Percentiles rank a stretch among this genome's conserved stretches.
phyloP scores from a whole-genome alignment of 139 green algal genomes.

The Nannochloris sp. region DNA sequence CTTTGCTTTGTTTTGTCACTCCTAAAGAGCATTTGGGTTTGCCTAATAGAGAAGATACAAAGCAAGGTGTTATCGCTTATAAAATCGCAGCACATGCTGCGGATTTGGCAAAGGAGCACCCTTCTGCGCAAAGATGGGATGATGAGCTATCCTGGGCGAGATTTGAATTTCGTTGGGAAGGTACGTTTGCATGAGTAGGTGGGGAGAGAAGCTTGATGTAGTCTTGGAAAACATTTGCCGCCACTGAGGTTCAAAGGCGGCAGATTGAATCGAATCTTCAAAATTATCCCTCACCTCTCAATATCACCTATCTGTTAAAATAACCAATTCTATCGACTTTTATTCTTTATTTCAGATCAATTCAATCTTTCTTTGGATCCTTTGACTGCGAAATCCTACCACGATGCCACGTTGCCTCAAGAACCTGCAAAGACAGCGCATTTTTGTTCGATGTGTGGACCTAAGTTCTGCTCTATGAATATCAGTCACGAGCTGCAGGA shows the following conservation, averaged over 20 bases:
- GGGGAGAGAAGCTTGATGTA: not conserved
- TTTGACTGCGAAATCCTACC: constrained; percentile 68
- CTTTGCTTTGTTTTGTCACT: constrained; percentile 96
- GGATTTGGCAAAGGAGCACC: constrained; percentile 93
- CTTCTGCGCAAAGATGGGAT: constrained; percentile 74
- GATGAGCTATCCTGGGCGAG: constrained; percentile 80
- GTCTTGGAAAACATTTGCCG: not conserved
- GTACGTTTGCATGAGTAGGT: not conserved
- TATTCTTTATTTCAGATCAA: too few relatives aligned
- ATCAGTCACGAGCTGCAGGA: constrained; percentile 76
- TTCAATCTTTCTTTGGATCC: constrained; percentile 93
- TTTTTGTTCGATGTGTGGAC: constrained; percentile 86
- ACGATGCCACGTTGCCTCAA: constrained; percentile 85
- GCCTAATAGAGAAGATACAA: constrained; percentile 83
- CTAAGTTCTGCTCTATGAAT: constrained; percentile 87
- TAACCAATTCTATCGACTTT: too few relatives aligned
- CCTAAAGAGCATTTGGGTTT: constrained; percentile 98
- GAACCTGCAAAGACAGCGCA: constrained; percentile 53
- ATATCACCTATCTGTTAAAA: too few relatives aligned
- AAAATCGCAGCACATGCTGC: constrained; percentile 96
- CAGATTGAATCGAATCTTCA: too few relatives aligned
- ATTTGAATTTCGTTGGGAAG: constrained; percentile 95
- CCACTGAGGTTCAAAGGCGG: not conserved
- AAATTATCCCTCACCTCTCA: too few relatives aligned
- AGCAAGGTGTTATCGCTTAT: constrained; percentile 91